Evolutionary conservation across 805 yeast species (phyloP).

Genomic region (Saturnispora bothae): DNA sequence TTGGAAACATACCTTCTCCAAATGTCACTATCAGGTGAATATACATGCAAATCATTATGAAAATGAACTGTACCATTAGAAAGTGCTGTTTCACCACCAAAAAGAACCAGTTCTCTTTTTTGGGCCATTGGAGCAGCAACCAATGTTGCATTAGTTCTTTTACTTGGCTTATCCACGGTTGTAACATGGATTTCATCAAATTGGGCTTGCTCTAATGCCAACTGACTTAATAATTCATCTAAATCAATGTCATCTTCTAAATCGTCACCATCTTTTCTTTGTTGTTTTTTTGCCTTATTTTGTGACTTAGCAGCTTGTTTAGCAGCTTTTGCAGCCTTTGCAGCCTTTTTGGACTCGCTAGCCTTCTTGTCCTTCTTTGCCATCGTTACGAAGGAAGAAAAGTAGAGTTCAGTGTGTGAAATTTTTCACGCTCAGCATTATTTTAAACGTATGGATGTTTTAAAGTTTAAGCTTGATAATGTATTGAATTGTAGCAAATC

Average conservation of each 20-base stretch:
- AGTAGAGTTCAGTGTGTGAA: no score
- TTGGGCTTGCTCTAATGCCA: constrained; percentile 68
- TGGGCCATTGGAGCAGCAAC: constrained; percentile 68
- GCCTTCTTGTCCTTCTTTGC: constrained; percentile 68
- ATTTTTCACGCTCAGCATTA: no score
- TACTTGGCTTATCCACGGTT: constrained; percentile 47
- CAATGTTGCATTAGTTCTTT: constrained; percentile 64
- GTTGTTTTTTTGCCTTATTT: constrained; percentile 56
- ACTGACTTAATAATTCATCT: constrained; percentile 70
- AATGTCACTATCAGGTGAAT: constrained; percentile 61
- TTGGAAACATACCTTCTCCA: constrained; percentile 78
- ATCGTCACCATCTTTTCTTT: constrained; percentile 53
- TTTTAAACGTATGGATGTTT: no score
- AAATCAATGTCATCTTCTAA: constrained; percentile 77
- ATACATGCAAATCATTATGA: constrained; percentile 71
- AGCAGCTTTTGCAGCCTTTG: constrained; percentile 73
- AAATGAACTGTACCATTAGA: constrained; percentile 41
- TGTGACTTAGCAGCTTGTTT: constrained; percentile 65
- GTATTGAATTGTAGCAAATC: no score
- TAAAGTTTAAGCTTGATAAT: no score
- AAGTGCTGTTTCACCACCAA: constrained; percentile 74
- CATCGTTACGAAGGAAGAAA: no score
- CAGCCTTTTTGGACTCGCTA: constrained; percentile 82
- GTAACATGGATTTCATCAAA: constrained; percentile 64
- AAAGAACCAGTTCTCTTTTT: constrained; percentile 65